These are phyloP conservation scores for Leccinum obscurum DNA, from an alignment of 768 basidiomycete genomes.

Conservation along the genomic window DNA sequence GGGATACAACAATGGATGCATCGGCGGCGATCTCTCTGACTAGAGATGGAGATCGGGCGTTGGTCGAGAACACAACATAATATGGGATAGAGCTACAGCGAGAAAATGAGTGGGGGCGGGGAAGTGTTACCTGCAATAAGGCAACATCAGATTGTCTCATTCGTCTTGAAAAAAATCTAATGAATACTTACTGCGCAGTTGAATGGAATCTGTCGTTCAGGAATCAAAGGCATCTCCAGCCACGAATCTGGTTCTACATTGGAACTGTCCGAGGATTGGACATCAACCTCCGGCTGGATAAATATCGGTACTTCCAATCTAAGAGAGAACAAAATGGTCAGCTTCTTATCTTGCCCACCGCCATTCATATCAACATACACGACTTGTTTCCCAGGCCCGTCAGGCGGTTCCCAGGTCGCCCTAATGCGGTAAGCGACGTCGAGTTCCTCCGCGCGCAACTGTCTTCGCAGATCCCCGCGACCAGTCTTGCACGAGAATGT, in stretches of 20 bases:
- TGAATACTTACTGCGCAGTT: slow-evolving; percentile 60
- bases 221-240: slow-evolving; percentile 66
- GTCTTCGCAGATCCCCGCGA: slow-evolving; percentile 25
- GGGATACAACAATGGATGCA: slow-evolving; percentile 67
- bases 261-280: slow-evolving; percentile 55
- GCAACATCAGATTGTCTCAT: not conserved
- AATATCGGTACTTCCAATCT: slow-evolving; percentile 69
- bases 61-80: slow-evolving; percentile 73
- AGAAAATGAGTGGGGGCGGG: slow-evolving; percentile 58
- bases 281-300: slow-evolving; percentile 58
- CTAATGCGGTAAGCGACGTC: slow-evolving; percentile 56
- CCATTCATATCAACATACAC: slow-evolving; percentile 42
- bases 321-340: slow-evolving; percentile 13
- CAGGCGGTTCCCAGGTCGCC: slow-evolving; percentile 57
- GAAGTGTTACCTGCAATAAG: slow-evolving; percentile 53
- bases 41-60: slow-evolving; percentile 50
- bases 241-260: slow-evolving; percentile 50
- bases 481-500: slow-evolving; percentile 48
- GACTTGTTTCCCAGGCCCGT: slow-evolving; percentile 43
- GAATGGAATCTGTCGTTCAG: slow-evolving; percentile 64
- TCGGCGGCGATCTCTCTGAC: slow-evolving; percentile 68
- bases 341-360: not conserved
- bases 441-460: slow-evolving; percentile 34
- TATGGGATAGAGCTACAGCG: slow-evolving; percentile 65
- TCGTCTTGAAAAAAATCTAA: not conserved